Evolutionary conservation across 1,284 basidiomycete species (phyloP).

Genomic region (Pholiota adiposa): DNA sequence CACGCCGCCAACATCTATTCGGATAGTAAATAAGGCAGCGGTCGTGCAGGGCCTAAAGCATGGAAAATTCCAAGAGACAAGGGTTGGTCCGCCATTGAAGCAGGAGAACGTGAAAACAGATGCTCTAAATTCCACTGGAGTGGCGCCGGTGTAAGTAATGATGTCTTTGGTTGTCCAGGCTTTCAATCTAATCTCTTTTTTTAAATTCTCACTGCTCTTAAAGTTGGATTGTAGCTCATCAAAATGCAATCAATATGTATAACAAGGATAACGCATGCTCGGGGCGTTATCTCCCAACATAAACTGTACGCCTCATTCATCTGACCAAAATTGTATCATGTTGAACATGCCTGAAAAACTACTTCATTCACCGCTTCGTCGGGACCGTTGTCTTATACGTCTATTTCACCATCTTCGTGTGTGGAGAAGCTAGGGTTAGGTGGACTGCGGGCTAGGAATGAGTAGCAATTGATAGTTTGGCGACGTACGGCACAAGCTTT

Average conservation of each 20-base stretch:
- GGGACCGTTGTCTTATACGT: slow-evolving; percentile 42
- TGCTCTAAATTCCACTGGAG: slow-evolving; percentile 33
- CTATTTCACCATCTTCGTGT: slow-evolving; percentile 36
- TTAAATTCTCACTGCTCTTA: background rate
- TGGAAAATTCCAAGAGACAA: slow-evolving; percentile 6
- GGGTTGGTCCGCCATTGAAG: slow-evolving; percentile 18
- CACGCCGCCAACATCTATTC: slow-evolving; percentile 31
- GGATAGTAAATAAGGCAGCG: slow-evolving; percentile 34
- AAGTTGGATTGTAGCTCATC: slow-evolving; percentile 36
- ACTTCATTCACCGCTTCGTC: slow-evolving; percentile 40
- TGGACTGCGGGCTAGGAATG: background rate
- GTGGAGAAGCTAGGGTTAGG: slow-evolving; percentile 8
- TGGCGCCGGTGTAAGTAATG: slow-evolving; percentile 28
- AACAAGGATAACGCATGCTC: slow-evolving; percentile 46
- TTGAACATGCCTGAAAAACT: slow-evolving; percentile 25
- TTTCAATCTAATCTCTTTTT: background rate
- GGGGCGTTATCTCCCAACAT: slow-evolving; percentile 42
- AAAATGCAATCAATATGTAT: slow-evolving; percentile 44
- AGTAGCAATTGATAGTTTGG: no score
- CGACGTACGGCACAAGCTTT: no score
- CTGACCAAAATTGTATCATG: background rate
- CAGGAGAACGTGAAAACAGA: slow-evolving; percentile 23
- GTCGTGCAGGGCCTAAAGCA: slow-evolving; percentile 22
- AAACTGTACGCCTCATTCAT: slow-evolving; percentile 32
- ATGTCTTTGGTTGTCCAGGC: background rate